Conservation (phyloP, 306 rosid genomes). For the Ochetophila trinervis region DNA sequence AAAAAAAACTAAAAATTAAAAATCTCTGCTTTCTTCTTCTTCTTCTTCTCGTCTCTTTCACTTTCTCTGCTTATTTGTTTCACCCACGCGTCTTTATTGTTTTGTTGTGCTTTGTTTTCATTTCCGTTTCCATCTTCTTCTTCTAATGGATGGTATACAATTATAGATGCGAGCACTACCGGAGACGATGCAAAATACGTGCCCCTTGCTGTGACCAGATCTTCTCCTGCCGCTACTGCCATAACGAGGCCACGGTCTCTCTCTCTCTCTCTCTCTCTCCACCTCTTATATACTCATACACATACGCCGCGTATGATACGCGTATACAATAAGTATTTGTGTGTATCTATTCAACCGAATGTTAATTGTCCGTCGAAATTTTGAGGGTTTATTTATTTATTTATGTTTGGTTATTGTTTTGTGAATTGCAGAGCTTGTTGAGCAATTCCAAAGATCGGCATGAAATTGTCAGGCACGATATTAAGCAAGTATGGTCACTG, state of each 20-base stretch:
- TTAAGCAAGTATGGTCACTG: conserved; percentile 42
- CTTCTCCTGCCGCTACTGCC: conserved; percentile 71
- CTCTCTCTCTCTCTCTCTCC: conserved; percentile 1
- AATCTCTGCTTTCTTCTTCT: too few species aligned
- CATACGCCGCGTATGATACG: too few species aligned
- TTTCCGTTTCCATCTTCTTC: too few species aligned
- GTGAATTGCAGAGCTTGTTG: conserved; percentile 40
- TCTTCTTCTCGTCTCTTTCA: too few species aligned
- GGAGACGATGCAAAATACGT: conserved; percentile 62
- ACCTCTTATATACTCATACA: not conserved
- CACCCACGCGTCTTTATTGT: too few species aligned
- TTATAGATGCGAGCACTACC: conserved; percentile 55
- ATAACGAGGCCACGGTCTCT: conserved; percentile 59
- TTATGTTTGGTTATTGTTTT: not conserved
- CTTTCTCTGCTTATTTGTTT: too few species aligned
- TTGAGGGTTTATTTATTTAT: not conserved
- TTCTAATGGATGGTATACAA: too few species aligned
- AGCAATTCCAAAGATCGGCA: conserved; percentile 50
- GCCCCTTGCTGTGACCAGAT: conserved; percentile 68
- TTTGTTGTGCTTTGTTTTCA: too few species aligned
- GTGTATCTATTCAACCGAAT: too few species aligned
- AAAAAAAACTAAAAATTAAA: too few species aligned
- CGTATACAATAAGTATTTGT: not conserved
- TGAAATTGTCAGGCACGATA: conserved; percentile 56
- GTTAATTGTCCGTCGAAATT: too few species aligned